Base-by-base conservation (phyloP, 2,329 filamentous ascomycete species). In the Thielaviopsis musarum region DNA sequence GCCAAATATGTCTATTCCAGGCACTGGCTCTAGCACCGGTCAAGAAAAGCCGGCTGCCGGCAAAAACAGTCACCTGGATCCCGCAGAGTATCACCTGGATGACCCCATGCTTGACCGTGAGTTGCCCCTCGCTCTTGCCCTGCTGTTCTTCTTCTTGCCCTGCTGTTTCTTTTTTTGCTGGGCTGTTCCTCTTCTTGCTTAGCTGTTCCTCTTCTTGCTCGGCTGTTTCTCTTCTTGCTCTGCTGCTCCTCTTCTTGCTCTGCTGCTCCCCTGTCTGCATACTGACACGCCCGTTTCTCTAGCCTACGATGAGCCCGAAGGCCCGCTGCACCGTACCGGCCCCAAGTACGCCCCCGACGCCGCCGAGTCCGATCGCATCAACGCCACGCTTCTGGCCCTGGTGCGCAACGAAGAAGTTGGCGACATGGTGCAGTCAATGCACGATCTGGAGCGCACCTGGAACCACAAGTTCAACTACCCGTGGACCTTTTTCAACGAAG, bases 401-500 rank as follows among this genome's bases (percentile, higher is more conserved):
- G 93, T 98, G 59, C 85, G 93, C 63, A 98, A 98, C 68, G 83
- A 88, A 69, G 93, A 98, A 75, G 74, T 96, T 28, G 74, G 82
- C 22, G 87, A 85, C 54, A 87, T 98, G 76, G 75, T 97, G 26
- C 81, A 85, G 68, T 89, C 90, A 26, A 98, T 98, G 88, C 73
- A 73, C 59, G 91, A 98, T 68, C 78, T 98, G 62, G 93, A 98
- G 74, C 77, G 86, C 64, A 97, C 91, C 0, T 98, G 91, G 90
- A 98, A 98, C 68, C 77, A 82, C 77, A 98, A 98, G 69, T 98
- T 97, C 81, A 98, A 98, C 75, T 98, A 98, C 69, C 93, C 93
- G 0, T 98, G 93, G 89, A 96, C 90, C 9, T 98, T 98, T 71
- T 94, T 98, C 79, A 98, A 98, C 73, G 91, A 98, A 68, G 84